phyloP scores from a whole-genome alignment of 352 stramenopile species.

The Blastocystis sp. region DNA sequence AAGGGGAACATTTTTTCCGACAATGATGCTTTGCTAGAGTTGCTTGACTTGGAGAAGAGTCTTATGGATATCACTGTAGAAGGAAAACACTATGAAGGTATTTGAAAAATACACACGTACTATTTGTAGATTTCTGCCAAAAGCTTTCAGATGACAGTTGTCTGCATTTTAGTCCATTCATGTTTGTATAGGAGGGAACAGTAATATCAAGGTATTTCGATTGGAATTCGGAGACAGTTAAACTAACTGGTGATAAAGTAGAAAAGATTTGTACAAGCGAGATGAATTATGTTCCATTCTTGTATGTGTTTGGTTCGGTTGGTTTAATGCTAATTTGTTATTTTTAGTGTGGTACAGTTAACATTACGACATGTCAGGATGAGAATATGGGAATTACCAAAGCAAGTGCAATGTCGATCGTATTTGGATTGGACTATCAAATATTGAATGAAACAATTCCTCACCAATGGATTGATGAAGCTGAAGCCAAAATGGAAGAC shows the following conservation, averaged over 20 bases:
- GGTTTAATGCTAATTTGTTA: not conserved
- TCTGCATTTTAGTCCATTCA: constrained; percentile 41
- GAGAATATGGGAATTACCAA: not conserved
- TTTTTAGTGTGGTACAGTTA: not conserved
- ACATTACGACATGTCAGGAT: not conserved
- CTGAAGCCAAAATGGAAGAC: not conserved
- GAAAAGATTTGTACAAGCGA: not conserved
- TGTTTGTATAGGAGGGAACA: not conserved
- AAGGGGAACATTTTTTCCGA: not conserved
- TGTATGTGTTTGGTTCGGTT: constrained; percentile 8
- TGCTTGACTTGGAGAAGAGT: constrained; percentile 23
- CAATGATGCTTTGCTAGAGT: constrained; percentile 5
- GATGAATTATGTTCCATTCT: constrained; percentile 45
- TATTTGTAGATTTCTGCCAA: not conserved
- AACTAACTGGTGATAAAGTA: constrained; percentile 26
- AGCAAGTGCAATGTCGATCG: not conserved
- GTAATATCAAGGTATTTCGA: constrained; percentile 15
- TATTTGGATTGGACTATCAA: constrained; percentile 4
- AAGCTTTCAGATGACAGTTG: not conserved
- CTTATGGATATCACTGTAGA: constrained; percentile 20
- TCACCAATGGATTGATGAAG: not conserved
- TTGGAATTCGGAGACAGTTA: constrained; percentile 14
- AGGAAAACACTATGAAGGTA: not conserved
- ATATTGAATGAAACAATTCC: constrained; percentile 32
- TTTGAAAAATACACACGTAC: not conserved